Conservation (phyloP, 148 eudicot species). For the Rhododendron griersonianum region DNA sequence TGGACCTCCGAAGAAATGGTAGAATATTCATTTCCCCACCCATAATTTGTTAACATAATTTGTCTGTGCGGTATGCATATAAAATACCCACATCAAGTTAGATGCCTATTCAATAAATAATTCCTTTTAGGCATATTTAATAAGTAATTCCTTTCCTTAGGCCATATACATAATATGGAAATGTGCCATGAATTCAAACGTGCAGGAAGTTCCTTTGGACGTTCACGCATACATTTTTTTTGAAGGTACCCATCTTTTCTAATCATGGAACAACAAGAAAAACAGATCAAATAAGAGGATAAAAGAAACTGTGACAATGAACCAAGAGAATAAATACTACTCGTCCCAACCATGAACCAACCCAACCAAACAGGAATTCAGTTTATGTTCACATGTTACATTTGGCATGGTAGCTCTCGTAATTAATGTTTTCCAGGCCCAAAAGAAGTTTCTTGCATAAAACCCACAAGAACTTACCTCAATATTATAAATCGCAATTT, state of each 20-base stretch:
- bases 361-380: neutral
- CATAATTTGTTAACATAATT: neutral
- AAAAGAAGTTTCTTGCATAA: neutral
- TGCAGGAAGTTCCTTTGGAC: neutral
- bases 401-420: neutral
- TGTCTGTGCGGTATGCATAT: neutral
- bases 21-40: neutral
- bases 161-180: neutral
- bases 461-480: constrained; percentile 49
- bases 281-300: neutral
- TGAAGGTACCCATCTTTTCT: neutral
- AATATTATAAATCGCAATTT: constrained; percentile 79
- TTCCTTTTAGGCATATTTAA: neutral
- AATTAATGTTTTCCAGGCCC: neutral
- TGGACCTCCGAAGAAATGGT: neutral
- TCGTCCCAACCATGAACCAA: too few relatives aligned
- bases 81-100: neutral
- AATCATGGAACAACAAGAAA: neutral
- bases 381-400: neutral
- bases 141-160: neutral
- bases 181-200: neutral
- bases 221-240: neutral
- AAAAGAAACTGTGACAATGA: neutral
- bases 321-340: neutral
- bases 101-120: neutral